Conservation (phyloP, 2,329 filamentous ascomycete genomes). For the Geosmithia flava region DNA sequence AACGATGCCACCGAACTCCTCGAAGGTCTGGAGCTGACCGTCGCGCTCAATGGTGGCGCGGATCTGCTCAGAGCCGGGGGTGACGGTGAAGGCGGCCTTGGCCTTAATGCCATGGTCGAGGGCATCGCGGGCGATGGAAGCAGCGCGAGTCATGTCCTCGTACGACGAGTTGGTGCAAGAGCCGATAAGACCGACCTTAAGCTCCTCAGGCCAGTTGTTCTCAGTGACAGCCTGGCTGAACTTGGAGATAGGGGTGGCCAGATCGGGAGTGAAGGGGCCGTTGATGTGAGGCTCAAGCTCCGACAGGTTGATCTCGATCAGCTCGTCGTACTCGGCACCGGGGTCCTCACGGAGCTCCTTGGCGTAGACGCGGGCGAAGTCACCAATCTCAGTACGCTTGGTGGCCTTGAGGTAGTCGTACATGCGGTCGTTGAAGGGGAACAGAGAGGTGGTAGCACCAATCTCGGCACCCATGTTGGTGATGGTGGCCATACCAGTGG, state of each 20-base stretch:
- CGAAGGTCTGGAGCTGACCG: constrained; percentile 84
- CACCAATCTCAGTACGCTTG: constrained; percentile 81
- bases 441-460: constrained; percentile 81
- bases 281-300: constrained; percentile 95
- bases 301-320: constrained; percentile 91
- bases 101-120: constrained; percentile 87
- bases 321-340: constrained; percentile 87
- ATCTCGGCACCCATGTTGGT: constrained; percentile 48
- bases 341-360: constrained; percentile 78
- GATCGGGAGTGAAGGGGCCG: constrained; percentile 95
- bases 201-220: constrained; percentile 91
- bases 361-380: constrained; percentile 76
- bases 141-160: constrained; percentile 86
- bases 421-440: constrained; percentile 98
- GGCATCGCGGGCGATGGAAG: constrained; percentile 83
- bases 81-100: constrained; percentile 88
- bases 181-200: constrained; percentile 94
- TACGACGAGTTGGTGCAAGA: constrained; percentile 91
- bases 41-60: constrained; percentile 85
- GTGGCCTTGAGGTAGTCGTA: constrained; percentile 90
- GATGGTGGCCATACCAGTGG: constrained; percentile 82
- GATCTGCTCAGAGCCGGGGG: constrained; percentile 94
- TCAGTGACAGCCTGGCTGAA: constrained; percentile 89
- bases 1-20: constrained; percentile 90
- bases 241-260: constrained; percentile 95